Conservation (phyloP, 2,329 filamentous ascomycete genomes). For the Monosporascus sp. region DNA sequence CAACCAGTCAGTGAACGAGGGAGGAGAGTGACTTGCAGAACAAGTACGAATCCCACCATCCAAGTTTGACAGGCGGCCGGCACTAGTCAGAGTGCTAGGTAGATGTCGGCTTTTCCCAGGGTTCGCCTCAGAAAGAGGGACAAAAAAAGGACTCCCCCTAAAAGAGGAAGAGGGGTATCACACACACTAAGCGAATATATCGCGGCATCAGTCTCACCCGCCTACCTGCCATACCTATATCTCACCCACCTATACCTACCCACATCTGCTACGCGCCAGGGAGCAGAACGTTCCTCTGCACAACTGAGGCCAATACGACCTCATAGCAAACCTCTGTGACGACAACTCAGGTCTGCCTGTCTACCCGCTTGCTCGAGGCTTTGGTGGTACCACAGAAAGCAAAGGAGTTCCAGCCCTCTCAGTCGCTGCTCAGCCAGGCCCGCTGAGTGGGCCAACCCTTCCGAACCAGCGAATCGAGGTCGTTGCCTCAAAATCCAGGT, state of each 20-base stretch:
- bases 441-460: neutral
- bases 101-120: neutral
- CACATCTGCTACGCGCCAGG: neutral
- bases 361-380: neutral
- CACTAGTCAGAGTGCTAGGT: neutral
- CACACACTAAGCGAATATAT: neutral
- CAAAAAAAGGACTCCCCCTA: neutral
- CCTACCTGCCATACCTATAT: neutral
- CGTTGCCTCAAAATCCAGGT: conserved; percentile 1
- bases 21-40: neutral
- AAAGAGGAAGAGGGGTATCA: neutral
- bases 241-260: neutral
- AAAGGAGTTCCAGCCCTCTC: neutral
- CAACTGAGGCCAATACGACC: neutral
- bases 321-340: neutral
- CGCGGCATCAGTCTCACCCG: neutral
- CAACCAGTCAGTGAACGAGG: neutral
- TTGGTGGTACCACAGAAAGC: neutral
- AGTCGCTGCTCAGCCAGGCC: neutral
- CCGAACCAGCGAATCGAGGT: neutral
- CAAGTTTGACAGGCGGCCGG: neutral
- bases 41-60: neutral
- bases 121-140: neutral
- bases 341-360: neutral
- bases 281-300: neutral